Evolutionary conservation across 495 filamentous ascomycete species (phyloP).

Genomic region (Aspergillus taichungensis): DNA sequence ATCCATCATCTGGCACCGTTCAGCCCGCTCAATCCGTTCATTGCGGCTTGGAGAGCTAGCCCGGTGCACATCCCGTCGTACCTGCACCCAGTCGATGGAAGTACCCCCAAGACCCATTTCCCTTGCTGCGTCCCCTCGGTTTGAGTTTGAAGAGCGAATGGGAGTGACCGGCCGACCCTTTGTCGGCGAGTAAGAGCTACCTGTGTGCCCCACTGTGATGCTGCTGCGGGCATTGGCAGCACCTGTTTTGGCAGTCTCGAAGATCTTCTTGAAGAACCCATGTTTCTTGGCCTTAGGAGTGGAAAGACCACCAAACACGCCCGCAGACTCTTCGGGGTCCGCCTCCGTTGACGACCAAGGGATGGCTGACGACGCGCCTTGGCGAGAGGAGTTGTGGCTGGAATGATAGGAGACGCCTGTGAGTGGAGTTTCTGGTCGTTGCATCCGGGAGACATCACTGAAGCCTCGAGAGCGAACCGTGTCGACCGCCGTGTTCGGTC

Average conservation of each 20-base stretch:
- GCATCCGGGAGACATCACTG: slow-evolving; percentile 30
- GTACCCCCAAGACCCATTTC: slow-evolving; percentile 57
- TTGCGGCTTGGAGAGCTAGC: slow-evolving; percentile 87
- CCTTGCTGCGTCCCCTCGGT: slow-evolving; percentile 40
- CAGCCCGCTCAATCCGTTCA: slow-evolving; percentile 76
- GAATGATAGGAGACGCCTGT: slow-evolving; percentile 77
- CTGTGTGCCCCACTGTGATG: slow-evolving; percentile 57
- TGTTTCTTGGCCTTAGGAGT: slow-evolving; percentile 84
- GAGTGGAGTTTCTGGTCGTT: slow-evolving; percentile 61
- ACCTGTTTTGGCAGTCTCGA: slow-evolving; percentile 88
- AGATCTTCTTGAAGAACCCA: slow-evolving; percentile 93
- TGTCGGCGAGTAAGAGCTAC: slow-evolving; percentile 38
- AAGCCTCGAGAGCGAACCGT: slow-evolving; percentile 33
- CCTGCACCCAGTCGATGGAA: slow-evolving; percentile 85
- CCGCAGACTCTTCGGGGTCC: slow-evolving; percentile 36
- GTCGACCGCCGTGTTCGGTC: slow-evolving; percentile 47
- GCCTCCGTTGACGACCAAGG: slow-evolving; percentile 34
- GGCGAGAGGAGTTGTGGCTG: slow-evolving; percentile 62
- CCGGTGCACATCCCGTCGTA: slow-evolving; percentile 88
- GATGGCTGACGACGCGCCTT: slow-evolving; percentile 37
- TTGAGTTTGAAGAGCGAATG: slow-evolving; percentile 21
- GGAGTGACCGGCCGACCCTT: slow-evolving; percentile 34
- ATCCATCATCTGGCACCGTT: slow-evolving; percentile 91
- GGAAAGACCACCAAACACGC: slow-evolving; percentile 68
- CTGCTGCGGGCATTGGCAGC: slow-evolving; percentile 84